Evolutionary conservation across 805 yeast species (phyloP).

Genomic region (Huiozyma sinensis): DNA sequence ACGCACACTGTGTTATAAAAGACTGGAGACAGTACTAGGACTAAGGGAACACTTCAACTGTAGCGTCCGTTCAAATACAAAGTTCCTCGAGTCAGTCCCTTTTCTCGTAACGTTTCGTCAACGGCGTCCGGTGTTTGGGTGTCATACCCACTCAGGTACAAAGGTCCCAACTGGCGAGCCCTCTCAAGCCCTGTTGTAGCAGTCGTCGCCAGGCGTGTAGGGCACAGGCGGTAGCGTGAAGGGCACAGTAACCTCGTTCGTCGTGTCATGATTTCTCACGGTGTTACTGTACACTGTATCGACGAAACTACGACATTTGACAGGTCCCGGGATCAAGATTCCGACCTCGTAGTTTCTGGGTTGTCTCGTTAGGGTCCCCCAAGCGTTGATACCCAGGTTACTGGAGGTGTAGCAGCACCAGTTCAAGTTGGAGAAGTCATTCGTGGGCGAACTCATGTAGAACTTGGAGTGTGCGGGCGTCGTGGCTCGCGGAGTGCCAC

Average conservation of each 20-base stretch:
- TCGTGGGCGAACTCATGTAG: constrained; percentile 43
- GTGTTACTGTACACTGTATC: constrained; percentile 12
- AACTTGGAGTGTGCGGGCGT: constrained; percentile 61
- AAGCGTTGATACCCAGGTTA: constrained; percentile 66
- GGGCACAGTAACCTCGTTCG: constrained; percentile 14
- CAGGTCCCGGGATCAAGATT: constrained; percentile 30
- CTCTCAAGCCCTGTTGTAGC: constrained; percentile 1
- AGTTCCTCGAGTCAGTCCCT: too few relatives aligned
- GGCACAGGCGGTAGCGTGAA: constrained; percentile 12
- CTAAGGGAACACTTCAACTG: too few relatives aligned
- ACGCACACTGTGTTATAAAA: too few relatives aligned
- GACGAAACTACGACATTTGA: constrained; percentile 12
- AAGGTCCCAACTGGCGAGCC: neutral
- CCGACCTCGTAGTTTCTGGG: constrained; percentile 48
- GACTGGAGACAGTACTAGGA: too few relatives aligned
- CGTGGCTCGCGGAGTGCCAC: constrained; percentile 2
- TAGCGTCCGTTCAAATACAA: too few relatives aligned
- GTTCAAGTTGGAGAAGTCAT: constrained; percentile 28
- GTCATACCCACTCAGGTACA: too few relatives aligned
- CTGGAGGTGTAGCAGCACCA: constrained; percentile 73
- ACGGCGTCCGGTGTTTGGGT: too few relatives aligned
- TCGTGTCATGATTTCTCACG: neutral
- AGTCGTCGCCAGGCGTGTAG: constrained; percentile 11
- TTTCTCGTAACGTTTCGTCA: too few relatives aligned
- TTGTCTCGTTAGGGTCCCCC: constrained; percentile 44